These are phyloP conservation scores for Durusdinium trenchii DNA, from an alignment of 73 alveolate species.

Conservation along the genomic window DNA sequence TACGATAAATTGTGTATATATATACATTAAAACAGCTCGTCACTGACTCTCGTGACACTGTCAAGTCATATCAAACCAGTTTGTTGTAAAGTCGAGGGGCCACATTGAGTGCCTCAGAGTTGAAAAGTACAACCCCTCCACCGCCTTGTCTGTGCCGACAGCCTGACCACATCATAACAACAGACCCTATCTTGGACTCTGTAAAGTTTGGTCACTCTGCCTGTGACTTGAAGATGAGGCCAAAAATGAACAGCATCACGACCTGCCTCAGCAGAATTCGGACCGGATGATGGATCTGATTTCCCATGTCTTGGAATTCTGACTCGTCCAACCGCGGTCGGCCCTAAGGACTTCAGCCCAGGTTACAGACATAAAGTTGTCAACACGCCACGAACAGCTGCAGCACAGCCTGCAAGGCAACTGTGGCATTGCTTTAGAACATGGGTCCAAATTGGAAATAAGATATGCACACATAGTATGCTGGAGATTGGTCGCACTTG, in stretches of 20 bases:
- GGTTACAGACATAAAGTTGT: conserved; percentile 46
- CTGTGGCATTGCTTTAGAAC: too few species aligned
- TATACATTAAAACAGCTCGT: background rate
- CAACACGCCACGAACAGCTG: conserved; percentile 87
- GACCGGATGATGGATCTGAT: background rate
- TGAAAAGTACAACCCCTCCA: conserved; percentile 36
- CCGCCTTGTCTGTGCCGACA: background rate
- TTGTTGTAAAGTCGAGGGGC: background rate
- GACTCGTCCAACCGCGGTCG: background rate
- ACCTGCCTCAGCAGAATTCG: conserved; percentile 1
- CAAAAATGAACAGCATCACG: conserved; percentile 56
- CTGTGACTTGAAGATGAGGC: conserved; percentile 67
- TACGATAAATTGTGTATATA: too few species aligned
- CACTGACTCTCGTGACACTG: background rate
- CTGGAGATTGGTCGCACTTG: too few species aligned
- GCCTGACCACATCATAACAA: background rate
- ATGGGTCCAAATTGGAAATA: too few species aligned
- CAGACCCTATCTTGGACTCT: background rate
- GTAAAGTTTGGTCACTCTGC: background rate
- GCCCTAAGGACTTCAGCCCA: background rate
- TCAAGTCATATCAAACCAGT: background rate
- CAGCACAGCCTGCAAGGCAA: conserved; percentile 49
- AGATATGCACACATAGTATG: too few species aligned
- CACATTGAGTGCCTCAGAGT: conserved; percentile 47
- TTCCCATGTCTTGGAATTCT: background rate